Percentiles rank a stretch among this genome's conserved stretches.
Evolutionary conservation across 148 eudicot genomes (phyloP).

Genomic region (Fagopyrum tataricum): DNA sequence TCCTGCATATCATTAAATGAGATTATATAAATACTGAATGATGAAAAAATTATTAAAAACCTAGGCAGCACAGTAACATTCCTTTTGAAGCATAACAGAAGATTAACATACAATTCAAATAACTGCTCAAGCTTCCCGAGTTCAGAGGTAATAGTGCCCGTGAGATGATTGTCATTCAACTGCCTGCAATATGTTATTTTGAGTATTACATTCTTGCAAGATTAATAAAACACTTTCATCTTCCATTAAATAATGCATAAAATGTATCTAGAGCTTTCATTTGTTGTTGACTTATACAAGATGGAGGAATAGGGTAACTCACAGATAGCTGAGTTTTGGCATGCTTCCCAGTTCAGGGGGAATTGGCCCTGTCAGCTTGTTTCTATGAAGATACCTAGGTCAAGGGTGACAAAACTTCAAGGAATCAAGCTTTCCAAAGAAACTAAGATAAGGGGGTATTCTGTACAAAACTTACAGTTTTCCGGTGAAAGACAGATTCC

Average conservation of each 20-base stretch:
- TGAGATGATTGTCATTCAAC: too few relatives aligned
- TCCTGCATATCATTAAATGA: constrained; percentile 25
- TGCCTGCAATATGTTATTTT: too few relatives aligned
- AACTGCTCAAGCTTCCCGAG: constrained; percentile 68
- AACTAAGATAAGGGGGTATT: too few relatives aligned
- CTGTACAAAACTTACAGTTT: too few relatives aligned
- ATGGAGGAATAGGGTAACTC: constrained; percentile 19
- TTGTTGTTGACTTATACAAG: neutral
- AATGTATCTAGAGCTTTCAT: too few relatives aligned
- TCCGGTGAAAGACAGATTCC: too few relatives aligned
- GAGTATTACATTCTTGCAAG: neutral
- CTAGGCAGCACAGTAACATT: neutral
- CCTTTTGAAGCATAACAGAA: neutral
- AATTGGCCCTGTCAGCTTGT: constrained; percentile 56
- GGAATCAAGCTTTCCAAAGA: too few relatives aligned
- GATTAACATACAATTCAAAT: constrained; percentile 51
- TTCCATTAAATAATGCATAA: neutral
- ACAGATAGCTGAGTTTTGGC: constrained; percentile 70
- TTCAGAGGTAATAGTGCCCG: too few relatives aligned
- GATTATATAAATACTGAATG: neutral
- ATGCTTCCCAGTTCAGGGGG: constrained; percentile 73
- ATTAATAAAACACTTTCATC: neutral
- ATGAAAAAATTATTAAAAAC: neutral
- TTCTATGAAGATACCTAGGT: constrained; percentile 57
- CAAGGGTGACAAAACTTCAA: neutral